Evolutionary conservation across 805 yeast species (phyloP).

Genomic region (Candida nanaspora): DNA sequence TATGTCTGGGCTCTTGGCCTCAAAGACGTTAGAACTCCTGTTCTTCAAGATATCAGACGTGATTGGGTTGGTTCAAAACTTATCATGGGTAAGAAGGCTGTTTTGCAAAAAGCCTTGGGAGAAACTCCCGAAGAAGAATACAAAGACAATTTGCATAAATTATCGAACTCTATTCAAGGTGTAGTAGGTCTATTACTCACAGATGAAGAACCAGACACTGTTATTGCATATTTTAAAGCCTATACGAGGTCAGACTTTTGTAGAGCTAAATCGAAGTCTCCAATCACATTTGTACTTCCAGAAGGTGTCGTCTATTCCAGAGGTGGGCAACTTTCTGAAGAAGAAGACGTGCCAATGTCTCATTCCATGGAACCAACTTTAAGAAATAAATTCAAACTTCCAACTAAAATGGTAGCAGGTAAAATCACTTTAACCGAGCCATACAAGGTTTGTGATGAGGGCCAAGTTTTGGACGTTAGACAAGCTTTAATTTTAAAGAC

Average conservation of each 20-base stretch:
- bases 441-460: constrained; percentile 71
- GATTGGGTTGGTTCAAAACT: constrained; percentile 92
- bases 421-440: constrained; percentile 74
- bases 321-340: constrained; percentile 85
- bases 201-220: constrained; percentile 82
- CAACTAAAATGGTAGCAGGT: constrained; percentile 86
- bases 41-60: constrained; percentile 83
- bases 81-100: constrained; percentile 87
- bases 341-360: constrained; percentile 94
- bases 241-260: constrained; percentile 79
- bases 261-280: constrained; percentile 81
- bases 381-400: constrained; percentile 83
- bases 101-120: constrained; percentile 89
- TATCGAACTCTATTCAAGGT: constrained; percentile 61
- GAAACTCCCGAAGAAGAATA: constrained; percentile 84
- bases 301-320: constrained; percentile 89
- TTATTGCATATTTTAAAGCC: constrained; percentile 75
- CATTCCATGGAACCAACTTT: constrained; percentile 92
- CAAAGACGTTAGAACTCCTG: constrained; percentile 93
- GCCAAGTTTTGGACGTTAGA: constrained; percentile 77
- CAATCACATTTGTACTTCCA: constrained; percentile 80
- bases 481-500: constrained; percentile 90
- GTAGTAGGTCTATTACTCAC: constrained; percentile 87
- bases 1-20: constrained; percentile 81
- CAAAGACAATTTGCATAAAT: constrained; percentile 70